phyloP scores from a whole-genome alignment of 805 yeast genomes.

The Starmerella scarabaei region DNA sequence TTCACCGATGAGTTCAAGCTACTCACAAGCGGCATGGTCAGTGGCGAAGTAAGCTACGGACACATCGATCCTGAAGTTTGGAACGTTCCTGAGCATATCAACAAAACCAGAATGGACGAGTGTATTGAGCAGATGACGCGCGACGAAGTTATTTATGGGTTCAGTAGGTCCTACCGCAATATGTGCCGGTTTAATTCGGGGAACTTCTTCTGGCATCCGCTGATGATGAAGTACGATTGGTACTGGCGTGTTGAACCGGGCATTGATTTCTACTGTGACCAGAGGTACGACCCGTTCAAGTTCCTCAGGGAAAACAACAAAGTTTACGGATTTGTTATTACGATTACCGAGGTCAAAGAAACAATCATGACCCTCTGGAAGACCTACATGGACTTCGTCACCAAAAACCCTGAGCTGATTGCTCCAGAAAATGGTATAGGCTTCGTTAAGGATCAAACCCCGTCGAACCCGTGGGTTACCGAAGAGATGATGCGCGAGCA shows the following conservation, averaged over 20 bases:
- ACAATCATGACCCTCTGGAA: slow-evolving; percentile 84
- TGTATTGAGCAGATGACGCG: slow-evolving; percentile 35
- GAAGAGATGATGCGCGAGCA: slow-evolving; percentile 21
- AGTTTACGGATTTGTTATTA: slow-evolving; percentile 76
- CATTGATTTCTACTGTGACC: slow-evolving; percentile 75
- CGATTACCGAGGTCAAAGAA: slow-evolving; percentile 66
- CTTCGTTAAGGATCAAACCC: slow-evolving; percentile 42
- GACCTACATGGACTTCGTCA: slow-evolving; percentile 50
- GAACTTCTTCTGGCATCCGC: slow-evolving; percentile 66
- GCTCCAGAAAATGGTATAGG: slow-evolving; percentile 52
- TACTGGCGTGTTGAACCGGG: slow-evolving; percentile 95
- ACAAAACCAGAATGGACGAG: slow-evolving; percentile 41
- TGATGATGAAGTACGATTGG: slow-evolving; percentile 63
- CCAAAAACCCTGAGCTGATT: slow-evolving; percentile 44
- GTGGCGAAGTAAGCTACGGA: slow-evolving; percentile 72
- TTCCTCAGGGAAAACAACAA: slow-evolving; percentile 63
- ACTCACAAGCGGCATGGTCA: slow-evolving; percentile 50
- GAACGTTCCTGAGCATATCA: slow-evolving; percentile 64
- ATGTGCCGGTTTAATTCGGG: slow-evolving; percentile 96
- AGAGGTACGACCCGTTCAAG: slow-evolving; percentile 58
- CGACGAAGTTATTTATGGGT: slow-evolving; percentile 49
- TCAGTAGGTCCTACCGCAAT: slow-evolving; percentile 59
- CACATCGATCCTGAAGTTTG: slow-evolving; percentile 70
- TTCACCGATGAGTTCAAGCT: slow-evolving; percentile 71
- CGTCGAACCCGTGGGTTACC: slow-evolving; percentile 19